Evolutionary conservation across 441 rosid genomes (phyloP), one percentile per base, ranked within the genome.

Genomic region (Arabidopsis lyrata): DNA sequence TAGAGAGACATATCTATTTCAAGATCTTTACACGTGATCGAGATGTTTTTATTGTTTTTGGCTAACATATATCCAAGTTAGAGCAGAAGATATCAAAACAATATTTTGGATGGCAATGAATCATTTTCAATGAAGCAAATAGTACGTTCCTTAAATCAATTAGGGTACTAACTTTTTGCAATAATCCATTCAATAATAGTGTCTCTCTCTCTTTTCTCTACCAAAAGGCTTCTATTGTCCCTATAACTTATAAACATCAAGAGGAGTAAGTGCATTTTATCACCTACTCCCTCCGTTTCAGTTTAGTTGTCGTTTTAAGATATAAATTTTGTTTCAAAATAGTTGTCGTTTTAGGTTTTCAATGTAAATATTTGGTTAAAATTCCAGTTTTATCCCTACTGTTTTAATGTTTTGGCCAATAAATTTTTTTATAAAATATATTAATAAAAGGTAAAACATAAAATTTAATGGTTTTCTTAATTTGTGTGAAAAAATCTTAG

Each of bases 11-110:
- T 13, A 62, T 62, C 67, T 62, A 27, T 29, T 42, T 62, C 52
- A 9, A 63, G 31, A 63, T 63, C 54, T 45, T 45, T 45, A 54
- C 68, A 63, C 68, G 55, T 63, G 68, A 63, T 63, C 41, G 29
- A 15, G 22, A 62, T 62, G 52, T 61, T 62, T 18, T n/a, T 13
- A 39, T 11, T 20, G 42, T 35, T 32, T 41, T 41, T 41, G 52
- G 34, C 27, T 48, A 48, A 18, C 24, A 45, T 45, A 47, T 47
- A 48, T 48, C 27, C 52, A 48, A 48, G 11, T 48, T 48, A 16
- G 24, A 16, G 52, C 52, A 48, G 11, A 48, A 48, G 5, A 48
- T 48, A 48, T 48, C 6, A 3, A 1, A 48, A 18, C 20, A 45
- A 15, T 42, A 3, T 48, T 48, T 16, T 18, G 53, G 53, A 48